A percentile compares a stretch with the other conserved stretches of the same genome.
phyloP scores from a whole-genome alignment of 2,329 filamentous ascomycete species.

The Aspergillus unguis region DNA sequence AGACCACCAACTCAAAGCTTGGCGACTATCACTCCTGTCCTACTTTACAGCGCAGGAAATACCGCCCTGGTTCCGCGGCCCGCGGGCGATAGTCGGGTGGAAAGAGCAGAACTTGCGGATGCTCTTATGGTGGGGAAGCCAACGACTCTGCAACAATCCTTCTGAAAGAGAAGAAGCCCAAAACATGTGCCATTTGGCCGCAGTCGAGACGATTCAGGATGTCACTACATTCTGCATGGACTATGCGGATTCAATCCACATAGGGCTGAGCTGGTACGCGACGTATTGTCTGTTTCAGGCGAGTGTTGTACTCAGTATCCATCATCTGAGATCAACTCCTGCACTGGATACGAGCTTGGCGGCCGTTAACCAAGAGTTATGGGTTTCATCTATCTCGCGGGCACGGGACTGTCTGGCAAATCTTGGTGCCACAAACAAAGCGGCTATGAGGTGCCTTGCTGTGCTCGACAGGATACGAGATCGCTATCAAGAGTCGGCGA shows the following conservation, averaged over 20 bases:
- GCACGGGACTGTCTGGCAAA: conserved; percentile 12
- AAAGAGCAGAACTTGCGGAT: conserved; percentile 25
- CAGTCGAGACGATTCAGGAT: conserved; percentile 19
- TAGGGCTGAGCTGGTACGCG: conserved; percentile 22
- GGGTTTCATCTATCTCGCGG: conserved; percentile 10
- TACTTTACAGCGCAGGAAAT: conserved; percentile 16
- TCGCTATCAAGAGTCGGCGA: background rate
- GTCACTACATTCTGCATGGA: conserved; percentile 17
- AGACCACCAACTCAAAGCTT: conserved; percentile 20
- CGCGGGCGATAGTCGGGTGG: conserved; percentile 19
- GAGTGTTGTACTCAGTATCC: conserved; percentile 17
- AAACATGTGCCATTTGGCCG: conserved; percentile 18
- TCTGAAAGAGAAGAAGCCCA: conserved; percentile 17
- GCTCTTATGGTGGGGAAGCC: conserved; percentile 23
- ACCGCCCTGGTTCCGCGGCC: conserved; percentile 21
- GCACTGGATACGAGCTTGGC: background rate
- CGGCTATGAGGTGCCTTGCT: conserved; percentile 15
- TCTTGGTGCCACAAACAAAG: conserved; percentile 12
- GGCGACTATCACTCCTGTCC: conserved; percentile 18
- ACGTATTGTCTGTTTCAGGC: conserved; percentile 26
- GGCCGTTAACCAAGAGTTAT: conserved; percentile 12
- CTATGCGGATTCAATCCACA: conserved; percentile 11
- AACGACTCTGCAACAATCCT: conserved; percentile 7
- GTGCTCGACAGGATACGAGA: conserved; percentile 15
- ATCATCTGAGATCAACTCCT: background rate